Base-by-base conservation (phyloP, 2,329 filamentous ascomycete species). In the Zymoseptoria ardabiliae region DNA sequence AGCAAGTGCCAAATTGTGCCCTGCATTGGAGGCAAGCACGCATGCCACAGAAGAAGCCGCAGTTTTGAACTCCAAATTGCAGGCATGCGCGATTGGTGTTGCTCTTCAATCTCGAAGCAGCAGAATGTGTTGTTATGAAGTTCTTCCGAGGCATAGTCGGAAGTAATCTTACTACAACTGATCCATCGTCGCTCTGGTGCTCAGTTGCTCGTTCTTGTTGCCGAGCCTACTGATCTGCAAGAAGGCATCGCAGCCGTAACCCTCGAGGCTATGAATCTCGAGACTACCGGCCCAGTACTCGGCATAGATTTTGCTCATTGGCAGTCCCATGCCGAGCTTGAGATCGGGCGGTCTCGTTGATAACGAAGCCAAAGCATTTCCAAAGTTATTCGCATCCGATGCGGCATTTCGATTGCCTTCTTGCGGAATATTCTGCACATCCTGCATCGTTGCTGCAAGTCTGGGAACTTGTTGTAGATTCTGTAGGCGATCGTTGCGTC, bases 281-380 rank as follows among this genome's bases (percentile, higher is more conserved):
- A 99, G 78, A 68, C 85, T 94, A 22, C 94, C 94, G 2, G 94
- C 94, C 94, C 94, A 99, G 74, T 97, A 97, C 75, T 97, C 93
- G 25, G 93, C 91, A 74, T 97, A 99, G 2, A 97, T 90, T 62
- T 91, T 85, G 69, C 92, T 96, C 76, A 99, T 86, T 0, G 94
- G 94, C 55, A 99, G 76, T 1, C 94, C 94, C 82, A 99, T 96
- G 3, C 94, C 94, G 1, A 99, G 81, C 10, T 91, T 84, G 62
- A 97, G 78, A 71, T 96, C 88, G 0, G 94, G 93, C 19, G 91
- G 90, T 41, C 94, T 82, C 59, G 86, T 89, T 1, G 90, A 90
- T 50, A 99, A 79, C 1, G 89, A 87, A 10, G 88, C 85, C 23
- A 99, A 79, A 0, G 91, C 96, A 65, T 82, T 85, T 57, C 84